phyloP scores from a whole-genome alignment of 495 filamentous ascomycete species.

The Tuber borchii region DNA sequence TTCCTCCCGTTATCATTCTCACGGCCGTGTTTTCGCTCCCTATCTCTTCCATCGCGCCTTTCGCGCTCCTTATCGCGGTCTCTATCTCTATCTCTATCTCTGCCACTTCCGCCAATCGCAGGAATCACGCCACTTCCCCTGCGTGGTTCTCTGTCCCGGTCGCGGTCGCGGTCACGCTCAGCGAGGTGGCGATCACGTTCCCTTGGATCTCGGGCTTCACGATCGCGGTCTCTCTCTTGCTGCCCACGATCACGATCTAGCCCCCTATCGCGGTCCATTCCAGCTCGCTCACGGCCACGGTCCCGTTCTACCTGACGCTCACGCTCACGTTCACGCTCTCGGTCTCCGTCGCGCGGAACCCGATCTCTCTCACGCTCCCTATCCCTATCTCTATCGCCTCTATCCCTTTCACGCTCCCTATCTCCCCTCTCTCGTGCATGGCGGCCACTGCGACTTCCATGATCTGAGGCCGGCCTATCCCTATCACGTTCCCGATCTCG shows the following conservation, averaged over 20 bases:
- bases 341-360: slow-evolving; percentile 23
- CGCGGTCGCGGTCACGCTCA: slow-evolving; percentile 18
- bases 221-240: slow-evolving; percentile 29
- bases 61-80: slow-evolving; percentile 30
- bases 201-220: slow-evolving; percentile 8
- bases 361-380: slow-evolving; percentile 27
- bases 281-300: slow-evolving; percentile 22
- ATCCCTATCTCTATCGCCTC: slow-evolving; percentile 24
- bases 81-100: slow-evolving; percentile 29
- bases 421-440: slow-evolving; percentile 26
- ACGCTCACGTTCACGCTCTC: slow-evolving; percentile 28
- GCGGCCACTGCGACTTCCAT: slow-evolving; percentile 36
- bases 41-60: slow-evolving; percentile 31
- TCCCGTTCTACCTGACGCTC: slow-evolving; percentile 29
- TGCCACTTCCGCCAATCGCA: slow-evolving; percentile 23
- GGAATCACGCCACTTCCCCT: slow-evolving; percentile 26
- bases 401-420: slow-evolving; percentile 20
- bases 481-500: slow-evolving; percentile 14
- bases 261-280: slow-evolving; percentile 24
- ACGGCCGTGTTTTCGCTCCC: slow-evolving; percentile 33
- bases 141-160: slow-evolving; percentile 25
- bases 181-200: slow-evolving; percentile 12
- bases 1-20: slow-evolving; percentile 29
- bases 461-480: slow-evolving; percentile 25
- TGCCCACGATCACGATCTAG: slow-evolving; percentile 14